phyloP scores from a whole-genome alignment of 2,329 filamentous ascomycete species.

The Clarireedia homoeocarpa region DNA sequence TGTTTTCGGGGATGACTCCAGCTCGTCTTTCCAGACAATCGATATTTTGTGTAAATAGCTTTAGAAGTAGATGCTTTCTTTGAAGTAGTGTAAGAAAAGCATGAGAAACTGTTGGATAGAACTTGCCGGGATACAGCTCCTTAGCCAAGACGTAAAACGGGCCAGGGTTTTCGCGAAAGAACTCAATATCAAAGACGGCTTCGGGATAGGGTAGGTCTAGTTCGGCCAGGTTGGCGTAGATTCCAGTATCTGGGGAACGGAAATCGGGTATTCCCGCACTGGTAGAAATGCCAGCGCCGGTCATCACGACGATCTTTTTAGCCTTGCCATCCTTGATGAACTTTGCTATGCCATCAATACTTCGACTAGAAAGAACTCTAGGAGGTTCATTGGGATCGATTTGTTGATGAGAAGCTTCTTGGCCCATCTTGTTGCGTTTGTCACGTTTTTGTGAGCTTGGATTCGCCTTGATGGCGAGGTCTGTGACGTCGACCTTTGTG shows the following conservation, averaged over 20 bases:
- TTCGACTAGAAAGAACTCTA: constrained; percentile 58
- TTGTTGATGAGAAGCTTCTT: constrained; percentile 63
- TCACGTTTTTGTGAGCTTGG: neutral
- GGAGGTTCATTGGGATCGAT: constrained; percentile 56
- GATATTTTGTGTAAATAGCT: constrained; percentile 96
- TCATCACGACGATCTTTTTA: constrained; percentile 75
- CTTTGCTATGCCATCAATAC: constrained; percentile 66
- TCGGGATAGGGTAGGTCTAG: constrained; percentile 84
- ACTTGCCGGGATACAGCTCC: constrained; percentile 87
- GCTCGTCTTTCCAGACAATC: constrained; percentile 87
- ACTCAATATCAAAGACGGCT: constrained; percentile 88
- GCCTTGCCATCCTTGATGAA: constrained; percentile 65
- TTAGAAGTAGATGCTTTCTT: constrained; percentile 68
- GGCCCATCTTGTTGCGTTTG: constrained; percentile 61
- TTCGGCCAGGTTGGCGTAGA: constrained; percentile 85
- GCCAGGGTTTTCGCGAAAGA: constrained; percentile 74
- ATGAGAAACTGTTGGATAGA: constrained; percentile 82
- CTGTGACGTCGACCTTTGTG: no score
- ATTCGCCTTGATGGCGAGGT: neutral
- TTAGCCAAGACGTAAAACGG: constrained; percentile 91
- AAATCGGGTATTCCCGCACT: constrained; percentile 82
- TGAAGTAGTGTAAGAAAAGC: constrained; percentile 79
- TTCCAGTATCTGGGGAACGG: constrained; percentile 81
- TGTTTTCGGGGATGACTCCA: constrained; percentile 70
- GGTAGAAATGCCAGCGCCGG: constrained; percentile 82